Evolutionary conservation across 352 stramenopile genomes (phyloP).

Genomic region (Phytophthora meadii): DNA sequence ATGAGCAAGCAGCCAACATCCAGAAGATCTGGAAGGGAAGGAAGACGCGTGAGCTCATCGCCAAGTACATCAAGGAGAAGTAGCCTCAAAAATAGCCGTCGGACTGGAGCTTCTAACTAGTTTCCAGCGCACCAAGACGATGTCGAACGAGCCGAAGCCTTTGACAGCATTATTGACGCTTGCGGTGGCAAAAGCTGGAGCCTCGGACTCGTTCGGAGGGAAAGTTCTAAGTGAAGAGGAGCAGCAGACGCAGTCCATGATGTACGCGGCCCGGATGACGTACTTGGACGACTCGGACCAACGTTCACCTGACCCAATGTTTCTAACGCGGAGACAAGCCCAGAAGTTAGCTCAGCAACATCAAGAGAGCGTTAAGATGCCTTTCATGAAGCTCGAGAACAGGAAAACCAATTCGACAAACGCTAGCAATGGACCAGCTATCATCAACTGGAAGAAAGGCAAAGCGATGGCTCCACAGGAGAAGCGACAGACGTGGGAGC

Average conservation of each 20-base stretch:
- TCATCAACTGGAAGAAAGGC: constrained; percentile 52
- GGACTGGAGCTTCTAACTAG: neutral
- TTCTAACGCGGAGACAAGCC: constrained; percentile 80
- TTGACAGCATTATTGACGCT: constrained; percentile 24
- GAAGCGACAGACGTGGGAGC: constrained; percentile 52
- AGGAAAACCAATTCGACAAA: constrained; percentile 31
- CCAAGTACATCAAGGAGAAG: constrained; percentile 49
- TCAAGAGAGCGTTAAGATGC: constrained; percentile 50
- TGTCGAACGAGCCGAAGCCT: constrained; percentile 20
- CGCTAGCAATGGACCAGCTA: constrained; percentile 18
- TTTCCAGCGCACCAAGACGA: constrained; percentile 2
- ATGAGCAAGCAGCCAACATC: constrained; percentile 48
- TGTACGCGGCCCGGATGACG: constrained; percentile 83
- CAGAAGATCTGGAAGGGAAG: constrained; percentile 68
- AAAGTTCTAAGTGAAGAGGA: constrained; percentile 41
- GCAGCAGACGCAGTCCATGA: constrained; percentile 68
- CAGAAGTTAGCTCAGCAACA: constrained; percentile 68
- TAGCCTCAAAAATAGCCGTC: constrained; percentile 17
- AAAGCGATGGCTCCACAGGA: constrained; percentile 39
- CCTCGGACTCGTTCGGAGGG: constrained; percentile 12
- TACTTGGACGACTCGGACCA: constrained; percentile 67
- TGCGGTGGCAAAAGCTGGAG: constrained; percentile 20
- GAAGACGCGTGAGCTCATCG: constrained; percentile 58
- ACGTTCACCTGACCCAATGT: constrained; percentile 62
- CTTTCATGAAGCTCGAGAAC: constrained; percentile 54